phyloP scores from a whole-genome alignment of 2,329 filamentous ascomycete species.

The Alternaria brassicae region DNA sequence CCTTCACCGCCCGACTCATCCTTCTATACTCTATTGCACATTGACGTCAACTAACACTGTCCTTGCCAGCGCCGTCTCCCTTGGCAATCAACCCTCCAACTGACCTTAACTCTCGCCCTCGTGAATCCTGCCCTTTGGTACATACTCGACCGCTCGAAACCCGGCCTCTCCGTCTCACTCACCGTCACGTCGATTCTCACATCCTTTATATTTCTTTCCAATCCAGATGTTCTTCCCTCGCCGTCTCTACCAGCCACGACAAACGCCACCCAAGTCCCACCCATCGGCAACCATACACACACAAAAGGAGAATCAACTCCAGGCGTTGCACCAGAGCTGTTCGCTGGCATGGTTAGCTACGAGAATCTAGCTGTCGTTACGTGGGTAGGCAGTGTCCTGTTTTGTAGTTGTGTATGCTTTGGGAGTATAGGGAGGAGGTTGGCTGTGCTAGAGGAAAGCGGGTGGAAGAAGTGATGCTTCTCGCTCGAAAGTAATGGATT shows the following conservation, averaged over 20 bases:
- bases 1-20: conserved; percentile 22
- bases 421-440: conserved; percentile 90
- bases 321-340: conserved; percentile 30
- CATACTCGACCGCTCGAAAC: conserved; percentile 85
- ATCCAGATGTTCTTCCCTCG: conserved; percentile 76
- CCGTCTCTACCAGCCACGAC: conserved; percentile 31
- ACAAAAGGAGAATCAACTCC: conserved; percentile 3
- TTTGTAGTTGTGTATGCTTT: conserved; percentile 94
- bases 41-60: conserved; percentile 8
- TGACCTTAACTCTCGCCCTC: conserved; percentile 85
- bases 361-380: conserved; percentile 75
- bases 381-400: conserved; percentile 92
- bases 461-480: conserved; percentile 14
- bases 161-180: conserved; percentile 81
- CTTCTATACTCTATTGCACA: background rate
- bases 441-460: conserved; percentile 52
- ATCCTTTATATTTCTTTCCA: conserved; percentile 73
- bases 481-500: background rate
- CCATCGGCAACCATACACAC: conserved; percentile 10
- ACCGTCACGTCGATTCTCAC: conserved; percentile 78
- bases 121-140: conserved; percentile 97
- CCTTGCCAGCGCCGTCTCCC: conserved; percentile 77
- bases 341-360: conserved; percentile 65
- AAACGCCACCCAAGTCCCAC: conserved; percentile 34
- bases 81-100: conserved; percentile 94